phyloP scores from a whole-genome alignment of 169 alveolate species.

The Perkinsus marinus region DNA sequence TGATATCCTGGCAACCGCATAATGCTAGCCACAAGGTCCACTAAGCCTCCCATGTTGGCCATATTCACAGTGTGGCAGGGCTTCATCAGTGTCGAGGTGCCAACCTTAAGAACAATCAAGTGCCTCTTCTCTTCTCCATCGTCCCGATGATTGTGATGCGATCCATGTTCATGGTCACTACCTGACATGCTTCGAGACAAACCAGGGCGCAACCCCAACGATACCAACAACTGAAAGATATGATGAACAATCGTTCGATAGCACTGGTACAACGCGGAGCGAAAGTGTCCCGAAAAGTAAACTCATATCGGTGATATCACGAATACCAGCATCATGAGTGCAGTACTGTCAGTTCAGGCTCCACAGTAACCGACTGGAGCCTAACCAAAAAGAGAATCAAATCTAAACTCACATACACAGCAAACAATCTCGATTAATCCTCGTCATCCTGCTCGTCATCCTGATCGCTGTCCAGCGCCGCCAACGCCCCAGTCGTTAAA shows the following conservation, averaged over 20 bases:
- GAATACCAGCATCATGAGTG: neutral
- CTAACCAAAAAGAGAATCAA: neutral
- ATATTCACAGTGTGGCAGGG: constrained; percentile 14
- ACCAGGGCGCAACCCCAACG: too few relatives aligned
- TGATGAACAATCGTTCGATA: too few relatives aligned
- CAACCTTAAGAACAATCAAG: constrained; percentile 23
- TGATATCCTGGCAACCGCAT: constrained; percentile 16
- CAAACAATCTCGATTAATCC: neutral
- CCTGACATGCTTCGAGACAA: neutral
- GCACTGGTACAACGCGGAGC: too few relatives aligned
- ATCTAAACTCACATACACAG: neutral
- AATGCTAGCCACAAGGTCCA: constrained; percentile 16
- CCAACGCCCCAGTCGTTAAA: neutral
- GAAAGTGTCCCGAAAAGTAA: neutral
- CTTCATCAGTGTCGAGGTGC: constrained; percentile 26
- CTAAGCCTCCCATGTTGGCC: constrained; percentile 25
- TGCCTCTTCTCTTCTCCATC: constrained; percentile 17
- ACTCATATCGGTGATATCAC: neutral
- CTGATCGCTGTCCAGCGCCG: neutral
- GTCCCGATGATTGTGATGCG: neutral
- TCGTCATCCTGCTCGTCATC: neutral
- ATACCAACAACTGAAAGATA: too few relatives aligned
- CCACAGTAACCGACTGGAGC: neutral
- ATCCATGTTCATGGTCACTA: neutral
- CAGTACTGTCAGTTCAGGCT: neutral